Conservation (phyloP, 768 basidiomycete species). For the Amanita rubescens region DNA sequence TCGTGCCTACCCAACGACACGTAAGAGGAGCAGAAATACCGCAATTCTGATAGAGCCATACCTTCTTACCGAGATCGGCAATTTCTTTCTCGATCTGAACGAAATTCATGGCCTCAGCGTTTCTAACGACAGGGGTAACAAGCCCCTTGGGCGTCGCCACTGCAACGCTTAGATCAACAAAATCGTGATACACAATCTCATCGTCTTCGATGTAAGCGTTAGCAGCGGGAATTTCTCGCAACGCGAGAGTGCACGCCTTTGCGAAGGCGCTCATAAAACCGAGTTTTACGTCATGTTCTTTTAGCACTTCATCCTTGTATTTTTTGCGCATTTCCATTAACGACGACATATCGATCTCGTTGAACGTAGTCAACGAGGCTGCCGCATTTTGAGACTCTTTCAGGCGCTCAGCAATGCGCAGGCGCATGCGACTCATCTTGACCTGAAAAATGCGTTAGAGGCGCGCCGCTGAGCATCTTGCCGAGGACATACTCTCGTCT, state of each 20-base stretch:
- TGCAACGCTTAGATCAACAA: conserved; percentile 90
- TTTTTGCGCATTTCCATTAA: conserved; percentile 88
- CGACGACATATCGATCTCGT: conserved; percentile 99
- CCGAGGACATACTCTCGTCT: conserved; percentile 63
- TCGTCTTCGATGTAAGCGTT: conserved; percentile 95
- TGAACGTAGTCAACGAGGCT: conserved; percentile 96
- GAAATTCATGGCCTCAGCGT: conserved; percentile 81
- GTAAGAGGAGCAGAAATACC: conserved; percentile 3
- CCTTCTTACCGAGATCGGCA: conserved; percentile 85
- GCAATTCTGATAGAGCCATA: conserved; percentile 15
- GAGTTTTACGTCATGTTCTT: conserved; percentile 91
- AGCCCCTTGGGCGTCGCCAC: conserved; percentile 97
- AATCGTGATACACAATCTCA: conserved; percentile 88
- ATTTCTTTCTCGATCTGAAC: conserved; percentile 93
- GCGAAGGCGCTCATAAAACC: conserved; percentile 99
- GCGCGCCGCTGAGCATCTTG: not conserved
- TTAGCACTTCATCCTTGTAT: conserved; percentile 88
- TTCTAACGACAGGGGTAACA: conserved; percentile 93
- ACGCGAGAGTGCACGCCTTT: conserved; percentile 72
- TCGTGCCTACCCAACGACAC: conserved; percentile 48
- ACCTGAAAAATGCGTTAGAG: conserved; percentile 41
- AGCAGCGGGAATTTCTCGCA: conserved; percentile 88
- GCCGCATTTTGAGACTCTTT: conserved; percentile 98
- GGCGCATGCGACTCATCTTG: conserved; percentile 98
- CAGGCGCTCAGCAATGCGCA: conserved; percentile 93